These are phyloP conservation scores for Quercus lobata DNA, from an alignment of 331 rosid species.

Conservation along the genomic window DNA sequence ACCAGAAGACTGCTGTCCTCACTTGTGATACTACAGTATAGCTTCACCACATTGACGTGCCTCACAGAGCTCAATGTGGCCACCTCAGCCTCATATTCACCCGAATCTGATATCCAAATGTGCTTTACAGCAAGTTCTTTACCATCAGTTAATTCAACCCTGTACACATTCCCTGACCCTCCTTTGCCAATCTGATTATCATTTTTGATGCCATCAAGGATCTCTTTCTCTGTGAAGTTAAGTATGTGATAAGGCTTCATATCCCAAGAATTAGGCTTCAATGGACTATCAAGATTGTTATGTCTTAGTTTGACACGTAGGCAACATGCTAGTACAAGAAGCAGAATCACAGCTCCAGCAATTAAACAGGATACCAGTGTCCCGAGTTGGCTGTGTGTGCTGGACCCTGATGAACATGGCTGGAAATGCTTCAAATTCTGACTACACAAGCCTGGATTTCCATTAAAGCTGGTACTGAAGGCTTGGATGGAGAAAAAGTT, in stretches of 20 bases:
- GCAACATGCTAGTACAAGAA: conserved; percentile 36
- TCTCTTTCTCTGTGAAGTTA: conserved; percentile 65
- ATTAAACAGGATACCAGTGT: conserved; percentile 42
- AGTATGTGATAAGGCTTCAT: conserved; percentile 64
- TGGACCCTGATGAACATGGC: conserved; percentile 42
- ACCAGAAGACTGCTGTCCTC: conserved; percentile 86
- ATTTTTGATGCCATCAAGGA: conserved; percentile 53
- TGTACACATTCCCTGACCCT: conserved; percentile 91
- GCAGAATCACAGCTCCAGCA: conserved; percentile 44
- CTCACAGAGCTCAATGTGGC: conserved; percentile 83
- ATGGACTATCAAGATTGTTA: conserved; percentile 31
- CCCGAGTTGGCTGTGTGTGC: conserved; percentile 21
- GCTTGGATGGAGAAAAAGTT: conserved; percentile 53
- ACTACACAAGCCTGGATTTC: conserved; percentile 87
- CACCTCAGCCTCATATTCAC: conserved; percentile 79
- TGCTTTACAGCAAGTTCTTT: conserved; percentile 80
- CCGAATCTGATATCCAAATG: conserved; percentile 52
- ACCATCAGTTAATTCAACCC: conserved; percentile 53
- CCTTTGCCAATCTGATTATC: conserved; percentile 86
- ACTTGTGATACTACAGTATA: conserved; percentile 86
- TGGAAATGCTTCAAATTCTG: conserved; percentile 34
- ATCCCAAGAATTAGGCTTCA: conserved; percentile 61
- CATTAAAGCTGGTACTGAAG: conserved; percentile 55
- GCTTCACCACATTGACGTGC: conserved; percentile 93
- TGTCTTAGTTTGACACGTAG: conserved; percentile 43